Evolutionary conservation across 768 basidiomycete species (phyloP).

Genomic region (Mycena rebaudengoi): DNA sequence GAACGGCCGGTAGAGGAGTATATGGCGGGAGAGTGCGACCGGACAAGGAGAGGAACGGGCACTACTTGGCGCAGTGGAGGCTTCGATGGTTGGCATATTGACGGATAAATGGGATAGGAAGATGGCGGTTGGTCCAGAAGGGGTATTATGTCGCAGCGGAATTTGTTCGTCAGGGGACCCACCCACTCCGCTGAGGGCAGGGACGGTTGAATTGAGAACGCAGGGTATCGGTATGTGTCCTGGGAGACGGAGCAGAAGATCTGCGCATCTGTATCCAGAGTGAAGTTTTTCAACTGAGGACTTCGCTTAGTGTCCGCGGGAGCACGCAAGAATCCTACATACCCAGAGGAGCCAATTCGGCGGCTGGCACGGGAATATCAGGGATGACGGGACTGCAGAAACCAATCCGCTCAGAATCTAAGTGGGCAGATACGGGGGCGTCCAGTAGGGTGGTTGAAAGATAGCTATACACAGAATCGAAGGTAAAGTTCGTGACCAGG

Average conservation of each 20-base stretch:
- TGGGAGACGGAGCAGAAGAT: constrained; percentile 74
- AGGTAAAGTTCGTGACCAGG: constrained; percentile 84
- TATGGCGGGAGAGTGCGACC: constrained; percentile 57
- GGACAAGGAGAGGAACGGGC: constrained; percentile 74
- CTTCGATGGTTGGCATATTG: constrained; percentile 49
- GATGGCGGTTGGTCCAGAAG: constrained; percentile 46
- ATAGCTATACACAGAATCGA: constrained; percentile 85
- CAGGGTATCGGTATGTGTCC: constrained; percentile 82
- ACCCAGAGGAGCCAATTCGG: constrained; percentile 59
- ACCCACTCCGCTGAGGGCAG: constrained; percentile 76
- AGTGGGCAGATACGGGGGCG: constrained; percentile 28
- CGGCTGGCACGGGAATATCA: constrained; percentile 63
- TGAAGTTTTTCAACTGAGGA: constrained; percentile 62
- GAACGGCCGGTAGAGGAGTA: constrained; percentile 65
- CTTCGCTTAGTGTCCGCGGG: background rate
- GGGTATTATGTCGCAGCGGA: constrained; percentile 54
- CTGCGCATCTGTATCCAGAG: constrained; percentile 73
- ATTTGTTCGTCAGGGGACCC: constrained; percentile 52
- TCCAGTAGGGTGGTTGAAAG: constrained; percentile 68
- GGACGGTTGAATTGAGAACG: constrained; percentile 60
- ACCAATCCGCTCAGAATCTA: constrained; percentile 11
- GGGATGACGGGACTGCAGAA: constrained; percentile 46
- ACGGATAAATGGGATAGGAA: constrained; percentile 46
- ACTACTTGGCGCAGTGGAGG: constrained; percentile 48
- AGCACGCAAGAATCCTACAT: background rate